Base-by-base conservation (phyloP, 148 eudicot genomes). In the Arbutus unedo region DNA sequence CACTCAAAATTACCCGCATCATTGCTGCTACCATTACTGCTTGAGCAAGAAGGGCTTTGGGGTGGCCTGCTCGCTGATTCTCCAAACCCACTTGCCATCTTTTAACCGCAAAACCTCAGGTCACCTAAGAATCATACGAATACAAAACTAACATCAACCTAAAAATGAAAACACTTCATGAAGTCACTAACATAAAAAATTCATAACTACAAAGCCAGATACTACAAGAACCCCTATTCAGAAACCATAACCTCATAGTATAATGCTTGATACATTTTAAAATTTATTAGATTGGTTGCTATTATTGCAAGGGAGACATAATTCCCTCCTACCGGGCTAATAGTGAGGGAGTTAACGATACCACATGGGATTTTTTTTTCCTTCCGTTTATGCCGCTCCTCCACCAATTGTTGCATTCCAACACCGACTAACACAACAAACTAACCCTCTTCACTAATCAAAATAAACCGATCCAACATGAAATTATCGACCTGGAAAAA, bases 1-100 rank as follows among this genome's bases (percentile, higher is more conserved):
- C 94, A 91, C 47, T 91, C 94, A 78, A 91, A 90, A 72, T 86
- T 79, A 50, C 84, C 88, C 47, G 90, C 83, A 72, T 87, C 92
- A 38, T 77, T 74, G 56, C 72, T 87, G 83, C 82, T 78, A 48
- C 85, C 83, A 81, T 57, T 86, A 70, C 81, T 84, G 81, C 56
- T 79, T 1, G 88, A 79, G 80, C n/a, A 88, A 64, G 88, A 85
- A 71, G 87, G 77, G 82, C 82, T 85, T 75, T 68, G 83, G 54
- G 89, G 79, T 31, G 82, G 85, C 74, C 53, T 77, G 74, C 76
- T 84, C 3, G 62, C 74, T 10, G 90, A 85, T 84, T 90, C 91
- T 81, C 87, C 87, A 75, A 85, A 85, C 45, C 85, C 89, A 55
- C 88, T 81, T 43, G 80, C 48, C 92, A 88, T 90, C 75, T 84